Evolutionary conservation across 768 basidiomycete species (phyloP).

Genomic region (Lentinula aciculospora): DNA sequence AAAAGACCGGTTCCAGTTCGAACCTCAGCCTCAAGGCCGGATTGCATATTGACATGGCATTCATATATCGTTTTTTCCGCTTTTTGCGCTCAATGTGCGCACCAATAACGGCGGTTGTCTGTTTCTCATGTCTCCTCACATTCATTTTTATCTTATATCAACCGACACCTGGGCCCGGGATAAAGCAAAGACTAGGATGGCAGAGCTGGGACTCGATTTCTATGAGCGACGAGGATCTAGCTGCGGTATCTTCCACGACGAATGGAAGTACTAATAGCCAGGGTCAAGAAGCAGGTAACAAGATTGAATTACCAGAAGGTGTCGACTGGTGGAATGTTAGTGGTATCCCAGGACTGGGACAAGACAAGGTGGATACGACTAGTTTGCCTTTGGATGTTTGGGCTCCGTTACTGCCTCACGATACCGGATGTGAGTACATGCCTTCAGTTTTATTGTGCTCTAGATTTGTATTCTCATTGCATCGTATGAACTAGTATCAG

Average conservation of each 20-base stretch:
- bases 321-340: constrained; percentile 74
- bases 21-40: not conserved
- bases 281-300: constrained; percentile 11
- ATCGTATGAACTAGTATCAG: constrained; percentile 55
- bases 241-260: not conserved
- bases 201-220: constrained; percentile 77
- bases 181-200: constrained; percentile 76
- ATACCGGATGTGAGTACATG: constrained; percentile 73
- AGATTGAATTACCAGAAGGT: constrained; percentile 18
- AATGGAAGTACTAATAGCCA: not conserved
- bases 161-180: constrained; percentile 67
- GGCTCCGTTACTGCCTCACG: constrained; percentile 70
- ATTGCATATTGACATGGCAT: not conserved
- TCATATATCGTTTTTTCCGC: constrained; percentile 30
- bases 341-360: constrained; percentile 13
- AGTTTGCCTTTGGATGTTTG: constrained; percentile 78
- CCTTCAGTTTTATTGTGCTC: not conserved
- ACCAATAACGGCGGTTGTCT: constrained; percentile 55
- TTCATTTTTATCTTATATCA: constrained; percentile 81
- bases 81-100: constrained; percentile 48
- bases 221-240: constrained; percentile 14
- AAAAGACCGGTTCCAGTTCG: not conserved
- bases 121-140: constrained; percentile 68
- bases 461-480: not conserved
- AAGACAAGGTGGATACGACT: constrained; percentile 43